Percentiles rank a stretch among this genome's conserved stretches.
phyloP scores from a whole-genome alignment of 768 basidiomycete genomes.

The Grammothele lineata region DNA sequence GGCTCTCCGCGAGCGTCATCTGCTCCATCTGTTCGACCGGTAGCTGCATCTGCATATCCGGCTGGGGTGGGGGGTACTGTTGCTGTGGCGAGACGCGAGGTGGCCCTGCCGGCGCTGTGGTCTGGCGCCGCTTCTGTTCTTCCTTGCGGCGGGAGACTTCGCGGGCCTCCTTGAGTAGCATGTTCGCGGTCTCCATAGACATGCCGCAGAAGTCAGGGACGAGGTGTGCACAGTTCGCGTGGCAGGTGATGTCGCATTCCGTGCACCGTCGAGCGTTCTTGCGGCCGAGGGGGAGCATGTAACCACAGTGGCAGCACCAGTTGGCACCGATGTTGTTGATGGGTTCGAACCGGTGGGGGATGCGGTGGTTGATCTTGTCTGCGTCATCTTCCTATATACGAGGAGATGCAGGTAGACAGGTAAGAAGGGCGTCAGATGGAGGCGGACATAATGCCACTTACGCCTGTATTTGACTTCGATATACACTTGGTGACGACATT shows the following conservation, averaged over 20 bases:
- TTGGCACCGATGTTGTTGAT: conserved; percentile 96
- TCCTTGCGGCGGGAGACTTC: conserved; percentile 80
- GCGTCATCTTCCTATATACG: conserved; percentile 80
- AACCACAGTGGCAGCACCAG: conserved; percentile 99
- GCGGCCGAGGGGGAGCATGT: conserved; percentile 93
- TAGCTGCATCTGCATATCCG: background rate
- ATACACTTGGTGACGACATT: conserved; percentile 99
- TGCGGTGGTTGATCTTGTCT: conserved; percentile 98
- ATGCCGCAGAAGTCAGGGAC: conserved; percentile 99
- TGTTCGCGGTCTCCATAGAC: conserved; percentile 99
- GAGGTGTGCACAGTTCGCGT: conserved; percentile 95
- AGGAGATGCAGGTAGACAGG: too few relatives aligned
- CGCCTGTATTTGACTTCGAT: conserved; percentile 92
- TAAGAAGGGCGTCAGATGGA: background rate
- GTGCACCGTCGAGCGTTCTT: conserved; percentile 96
- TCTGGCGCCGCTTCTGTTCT: conserved; percentile 38
- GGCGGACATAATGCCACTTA: conserved; percentile 39
- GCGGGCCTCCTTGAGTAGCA: conserved; percentile 64
- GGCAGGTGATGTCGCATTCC: conserved; percentile 95
- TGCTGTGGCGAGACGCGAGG: conserved; percentile 29
- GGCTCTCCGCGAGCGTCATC: conserved; percentile 16
- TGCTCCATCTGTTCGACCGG: conserved; percentile 22
- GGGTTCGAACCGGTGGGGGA: conserved; percentile 96
- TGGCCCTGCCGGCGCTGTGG: conserved; percentile 21
- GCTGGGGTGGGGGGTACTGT: conserved; percentile 21